Percentiles rank a stretch among this genome's conserved stretches.
phyloP scores from a whole-genome alignment of 108 stramenopile genomes.

The Mayamaea pseudoterrestris region DNA sequence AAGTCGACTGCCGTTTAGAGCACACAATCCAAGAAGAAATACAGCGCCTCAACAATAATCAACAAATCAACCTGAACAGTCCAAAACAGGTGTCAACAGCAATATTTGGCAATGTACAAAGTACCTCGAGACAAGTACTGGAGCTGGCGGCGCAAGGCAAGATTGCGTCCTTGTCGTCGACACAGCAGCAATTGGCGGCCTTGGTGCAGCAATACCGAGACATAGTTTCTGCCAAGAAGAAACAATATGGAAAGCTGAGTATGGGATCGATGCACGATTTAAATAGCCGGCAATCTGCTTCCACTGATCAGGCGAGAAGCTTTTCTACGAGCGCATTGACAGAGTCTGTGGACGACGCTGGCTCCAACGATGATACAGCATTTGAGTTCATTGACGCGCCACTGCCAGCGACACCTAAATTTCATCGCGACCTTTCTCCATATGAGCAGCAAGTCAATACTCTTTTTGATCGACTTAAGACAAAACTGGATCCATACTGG shows the following conservation, averaged over 20 bases:
- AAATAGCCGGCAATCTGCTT: too few species aligned
- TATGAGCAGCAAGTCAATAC: slow-evolving; percentile 16
- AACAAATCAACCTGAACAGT: slow-evolving; percentile 49
- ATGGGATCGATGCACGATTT: too few species aligned
- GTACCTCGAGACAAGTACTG: slow-evolving; percentile 12
- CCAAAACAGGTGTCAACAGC: slow-evolving; percentile 56
- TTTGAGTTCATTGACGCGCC: too few species aligned
- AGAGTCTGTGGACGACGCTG: too few species aligned
- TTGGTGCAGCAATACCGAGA: slow-evolving; percentile 47
- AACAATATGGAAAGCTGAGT: too few species aligned
- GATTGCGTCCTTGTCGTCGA: slow-evolving; percentile 5
- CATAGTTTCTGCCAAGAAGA: too few species aligned
- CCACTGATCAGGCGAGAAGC: too few species aligned
- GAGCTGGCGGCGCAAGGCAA: slow-evolving; percentile 6
- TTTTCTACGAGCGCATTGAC: too few species aligned
- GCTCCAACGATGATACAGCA: too few species aligned
- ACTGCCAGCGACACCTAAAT: not conserved
- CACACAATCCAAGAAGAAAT: slow-evolving; percentile 3
- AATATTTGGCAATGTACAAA: slow-evolving; percentile 30
- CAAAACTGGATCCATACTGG: slow-evolving; percentile 53
- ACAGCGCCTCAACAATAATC: slow-evolving; percentile 16
- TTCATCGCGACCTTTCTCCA: not conserved
- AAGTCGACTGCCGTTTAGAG: too few species aligned
- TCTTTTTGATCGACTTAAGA: slow-evolving; percentile 11
- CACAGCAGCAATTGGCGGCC: slow-evolving; percentile 24